A percentile compares a stretch with the other conserved stretches of the same genome.
Evolutionary conservation across 192 early-diverging fungal species (phyloP).

Genomic region (Fimicolochytrium jonesii): DNA sequence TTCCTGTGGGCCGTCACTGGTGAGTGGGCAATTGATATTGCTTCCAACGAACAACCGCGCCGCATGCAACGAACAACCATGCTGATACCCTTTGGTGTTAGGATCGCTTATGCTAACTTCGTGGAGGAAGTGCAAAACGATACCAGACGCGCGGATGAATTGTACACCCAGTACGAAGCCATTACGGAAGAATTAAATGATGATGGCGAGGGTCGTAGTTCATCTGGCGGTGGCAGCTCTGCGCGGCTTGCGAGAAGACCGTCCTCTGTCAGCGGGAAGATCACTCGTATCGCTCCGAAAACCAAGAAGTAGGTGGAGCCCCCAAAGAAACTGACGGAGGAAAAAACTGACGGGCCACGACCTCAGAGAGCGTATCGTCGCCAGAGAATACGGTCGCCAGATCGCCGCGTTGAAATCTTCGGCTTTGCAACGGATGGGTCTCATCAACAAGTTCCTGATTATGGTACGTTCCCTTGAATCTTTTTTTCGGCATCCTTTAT

Average conservation of each 20-base stretch:
- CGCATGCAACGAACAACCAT: not conserved
- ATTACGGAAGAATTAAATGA: not conserved
- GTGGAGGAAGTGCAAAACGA: constrained; percentile 18
- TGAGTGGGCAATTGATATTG: not conserved
- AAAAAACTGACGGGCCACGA: too few relatives aligned
- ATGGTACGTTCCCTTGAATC: not conserved
- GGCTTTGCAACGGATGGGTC: constrained; percentile 9
- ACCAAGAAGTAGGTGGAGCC: not conserved
- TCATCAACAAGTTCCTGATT: constrained; percentile 4
- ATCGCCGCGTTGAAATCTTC: not conserved
- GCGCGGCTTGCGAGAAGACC: too few relatives aligned
- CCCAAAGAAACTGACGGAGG: too few relatives aligned
- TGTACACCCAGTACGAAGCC: constrained; percentile 14
- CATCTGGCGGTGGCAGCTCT: not conserved
- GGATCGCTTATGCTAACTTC: constrained; percentile 23
- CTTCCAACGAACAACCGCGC: not conserved
- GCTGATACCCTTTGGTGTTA: not conserved
- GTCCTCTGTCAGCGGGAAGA: not conserved
- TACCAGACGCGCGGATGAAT: constrained; percentile 9
- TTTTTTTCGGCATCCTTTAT: too few relatives aligned
- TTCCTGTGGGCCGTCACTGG: constrained; percentile 15
- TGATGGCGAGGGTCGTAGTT: constrained; percentile 6
- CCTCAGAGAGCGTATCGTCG: constrained; percentile 2
- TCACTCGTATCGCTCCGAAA: not conserved
- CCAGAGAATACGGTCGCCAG: constrained; percentile 16